Evolutionary conservation across 2,329 filamentous ascomycete genomes (phyloP), one percentile per base, ranked within the genome.

Genomic region (Aspergillus sp.): DNA sequence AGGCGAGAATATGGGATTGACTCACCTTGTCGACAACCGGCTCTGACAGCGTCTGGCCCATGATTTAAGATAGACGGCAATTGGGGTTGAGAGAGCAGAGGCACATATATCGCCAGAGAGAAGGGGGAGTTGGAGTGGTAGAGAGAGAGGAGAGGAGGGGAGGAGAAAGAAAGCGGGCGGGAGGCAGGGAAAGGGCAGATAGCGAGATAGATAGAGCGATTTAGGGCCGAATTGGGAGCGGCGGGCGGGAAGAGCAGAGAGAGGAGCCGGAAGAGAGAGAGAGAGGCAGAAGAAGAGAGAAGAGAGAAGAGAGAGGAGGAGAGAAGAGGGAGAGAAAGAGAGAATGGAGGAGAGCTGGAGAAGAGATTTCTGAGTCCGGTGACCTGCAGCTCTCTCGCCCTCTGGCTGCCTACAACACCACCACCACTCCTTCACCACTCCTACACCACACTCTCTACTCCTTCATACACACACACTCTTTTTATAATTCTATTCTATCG

Each of bases 21-120:
- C 75, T 61, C 75, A 98, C 91, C 88, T 98, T 98, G 62, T 96
- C 91, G 64, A 94, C 83, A 57, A 98, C 88, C 56, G 91, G 91
- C 74, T 98, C 91, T 57, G 89, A 96, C 60, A 98, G 80, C 66
- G 91, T 98, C 74, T 98, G 91, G 76, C 91, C 91, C 91, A 98
- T 98, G 67, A 60, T 72, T 57, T 51, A 43, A 45, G 41, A 35
- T 32, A 36, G 44, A 41, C 46, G 40, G 39, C 45, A 42, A 46
- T 45, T 37, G 40, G 33, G 32, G 39, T 37, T 40, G 31, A 33
- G 28, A 24, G 24, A 37, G 28, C 28, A 34, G 38, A 34, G 27
- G 29, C 32, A 34, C 28, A 31, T 26, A 29, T 26, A 30, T 35
- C 30, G 16, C 34, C 35, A 39, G 30, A 33, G 28, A 39, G 19